Evolutionary conservation across 140 eudicot species (phyloP).

Genomic region (Stevia rebaudiana): DNA sequence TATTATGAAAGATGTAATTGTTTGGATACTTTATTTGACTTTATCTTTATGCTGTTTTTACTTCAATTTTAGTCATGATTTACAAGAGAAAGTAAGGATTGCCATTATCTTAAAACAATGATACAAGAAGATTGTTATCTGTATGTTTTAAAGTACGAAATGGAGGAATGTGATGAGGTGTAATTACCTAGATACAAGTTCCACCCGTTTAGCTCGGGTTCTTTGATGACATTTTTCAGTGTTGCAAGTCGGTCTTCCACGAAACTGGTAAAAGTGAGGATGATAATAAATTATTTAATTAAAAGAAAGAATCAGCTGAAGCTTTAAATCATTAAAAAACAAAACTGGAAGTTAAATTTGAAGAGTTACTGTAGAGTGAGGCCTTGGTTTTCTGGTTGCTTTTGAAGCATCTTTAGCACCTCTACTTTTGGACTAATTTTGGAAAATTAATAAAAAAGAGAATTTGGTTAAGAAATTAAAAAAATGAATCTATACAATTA

Average conservation of each 20-base stretch:
- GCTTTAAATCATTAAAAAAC: neutral
- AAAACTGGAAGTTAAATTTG: neutral
- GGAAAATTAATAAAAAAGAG: neutral
- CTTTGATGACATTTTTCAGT: conserved; percentile 87
- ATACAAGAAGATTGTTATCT: neutral
- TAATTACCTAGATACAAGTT: conserved; percentile 82
- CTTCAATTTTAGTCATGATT: too few relatives aligned
- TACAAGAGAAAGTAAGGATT: too few relatives aligned
- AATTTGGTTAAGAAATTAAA: neutral
- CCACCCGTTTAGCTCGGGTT: conserved; percentile 80
- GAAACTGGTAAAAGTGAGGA: conserved; percentile 42
- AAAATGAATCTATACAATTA: neutral
- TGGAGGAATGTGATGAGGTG: neutral
- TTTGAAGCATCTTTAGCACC: conserved; percentile 87
- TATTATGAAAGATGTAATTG: too few relatives aligned
- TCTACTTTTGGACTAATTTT: conserved; percentile 84
- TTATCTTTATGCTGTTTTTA: too few relatives aligned
- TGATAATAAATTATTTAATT: neutral
- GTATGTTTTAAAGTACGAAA: neutral
- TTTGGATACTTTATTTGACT: too few relatives aligned
- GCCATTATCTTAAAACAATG: neutral
- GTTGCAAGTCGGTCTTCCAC: conserved; percentile 99
- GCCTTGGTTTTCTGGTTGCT: conserved; percentile 87
- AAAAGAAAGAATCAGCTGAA: neutral
- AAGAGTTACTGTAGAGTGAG: conserved; percentile 72